Evolutionary conservation across 1,284 basidiomycete genomes (phyloP).

Genomic region (Lentinula novae-zelandiae): DNA sequence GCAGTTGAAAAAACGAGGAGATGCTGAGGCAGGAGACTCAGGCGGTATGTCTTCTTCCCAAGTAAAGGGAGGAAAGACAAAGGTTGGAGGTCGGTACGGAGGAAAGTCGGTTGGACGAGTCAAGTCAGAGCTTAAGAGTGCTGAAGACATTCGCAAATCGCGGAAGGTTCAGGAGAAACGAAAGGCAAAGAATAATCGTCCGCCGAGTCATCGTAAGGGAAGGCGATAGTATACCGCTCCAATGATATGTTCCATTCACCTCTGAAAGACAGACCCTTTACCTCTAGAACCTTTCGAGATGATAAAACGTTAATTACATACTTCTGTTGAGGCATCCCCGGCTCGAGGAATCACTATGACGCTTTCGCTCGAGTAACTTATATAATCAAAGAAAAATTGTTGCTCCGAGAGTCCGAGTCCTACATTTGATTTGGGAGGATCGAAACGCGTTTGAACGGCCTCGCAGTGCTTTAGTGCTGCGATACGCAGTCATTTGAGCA

Average conservation of each 20-base stretch:
- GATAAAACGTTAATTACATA: too few species aligned
- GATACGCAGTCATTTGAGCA: too few species aligned
- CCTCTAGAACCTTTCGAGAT: too few species aligned
- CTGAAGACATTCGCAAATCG: conserved; percentile 79
- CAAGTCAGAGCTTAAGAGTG: conserved; percentile 79
- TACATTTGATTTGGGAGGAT: not conserved
- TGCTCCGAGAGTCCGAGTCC: too few species aligned
- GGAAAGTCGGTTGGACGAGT: conserved; percentile 61
- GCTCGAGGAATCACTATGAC: too few species aligned
- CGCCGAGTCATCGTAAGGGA: conserved; percentile 42
- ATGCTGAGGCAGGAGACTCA: conserved; percentile 16
- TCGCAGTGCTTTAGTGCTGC: too few species aligned
- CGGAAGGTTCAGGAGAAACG: conserved; percentile 60
- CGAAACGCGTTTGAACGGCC: too few species aligned
- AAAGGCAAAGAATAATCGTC: conserved; percentile 75
- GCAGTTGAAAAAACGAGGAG: conserved; percentile 51
- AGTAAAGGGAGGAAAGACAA: conserved; percentile 23
- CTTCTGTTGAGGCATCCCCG: too few species aligned
- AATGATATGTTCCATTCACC: not conserved
- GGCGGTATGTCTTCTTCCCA: conserved; percentile 11
- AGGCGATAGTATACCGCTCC: not conserved
- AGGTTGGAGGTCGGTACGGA: conserved; percentile 38
- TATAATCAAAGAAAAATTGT: too few species aligned
- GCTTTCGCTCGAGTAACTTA: too few species aligned
- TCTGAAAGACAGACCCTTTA: too few species aligned